Percentiles rank a stretch among this genome's conserved stretches.
These are phyloP conservation scores for Haplosporangium gracile DNA, from an alignment of 192 early-diverging fungal species.

Conservation along the genomic window DNA sequence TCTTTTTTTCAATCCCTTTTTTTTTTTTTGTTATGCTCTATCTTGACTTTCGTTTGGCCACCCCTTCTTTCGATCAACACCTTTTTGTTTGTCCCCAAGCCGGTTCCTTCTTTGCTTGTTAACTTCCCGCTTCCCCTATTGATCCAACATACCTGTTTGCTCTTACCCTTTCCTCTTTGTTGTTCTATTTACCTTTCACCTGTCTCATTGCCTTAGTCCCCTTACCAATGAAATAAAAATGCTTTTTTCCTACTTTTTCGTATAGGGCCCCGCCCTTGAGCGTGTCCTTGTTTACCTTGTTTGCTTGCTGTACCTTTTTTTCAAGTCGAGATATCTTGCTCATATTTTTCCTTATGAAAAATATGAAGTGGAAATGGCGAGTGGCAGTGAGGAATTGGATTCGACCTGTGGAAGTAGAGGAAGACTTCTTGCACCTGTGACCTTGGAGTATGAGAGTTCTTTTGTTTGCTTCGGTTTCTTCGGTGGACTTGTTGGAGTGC, in stretches of 20 bases:
- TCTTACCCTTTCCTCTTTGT: neutral
- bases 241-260: too few relatives aligned
- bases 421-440: too few relatives aligned
- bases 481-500: too few relatives aligned
- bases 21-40: neutral
- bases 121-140: neutral
- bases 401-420: neutral
- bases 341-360: neutral
- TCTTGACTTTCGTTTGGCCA: neutral
- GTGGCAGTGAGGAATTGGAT: neutral
- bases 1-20: neutral
- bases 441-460: too few relatives aligned
- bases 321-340: too few relatives aligned
- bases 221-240: too few relatives aligned
- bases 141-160: neutral
- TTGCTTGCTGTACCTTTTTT: too few relatives aligned
- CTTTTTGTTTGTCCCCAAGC: neutral
- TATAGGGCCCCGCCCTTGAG: too few relatives aligned
- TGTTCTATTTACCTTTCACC: neutral
- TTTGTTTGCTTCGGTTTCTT: too few relatives aligned
- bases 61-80: neutral
- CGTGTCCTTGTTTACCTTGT: too few relatives aligned
- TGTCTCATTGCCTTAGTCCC: too few relatives aligned
- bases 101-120: neutral
- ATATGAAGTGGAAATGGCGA: neutral